These are phyloP conservation scores for Rhizoctonia solani DNA, from an alignment of 1,284 basidiomycete genomes.

Conservation along the genomic window DNA sequence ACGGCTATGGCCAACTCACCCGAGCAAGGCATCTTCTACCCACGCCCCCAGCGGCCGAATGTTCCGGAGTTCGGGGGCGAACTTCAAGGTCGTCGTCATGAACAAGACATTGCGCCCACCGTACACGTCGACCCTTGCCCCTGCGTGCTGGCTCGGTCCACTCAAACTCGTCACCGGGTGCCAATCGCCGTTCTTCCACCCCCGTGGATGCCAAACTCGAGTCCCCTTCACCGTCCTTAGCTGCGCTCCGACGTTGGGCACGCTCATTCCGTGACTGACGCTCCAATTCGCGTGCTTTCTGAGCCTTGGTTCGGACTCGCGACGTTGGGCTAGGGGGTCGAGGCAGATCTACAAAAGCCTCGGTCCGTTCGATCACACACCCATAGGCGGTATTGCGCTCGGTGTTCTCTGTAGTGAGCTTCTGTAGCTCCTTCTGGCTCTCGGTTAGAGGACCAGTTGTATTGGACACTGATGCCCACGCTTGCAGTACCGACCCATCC, in stretches of 20 bases:
- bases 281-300: slow-evolving; percentile 32
- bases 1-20: background rate
- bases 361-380: slow-evolving; percentile 7
- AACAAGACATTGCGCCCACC: slow-evolving; percentile 12
- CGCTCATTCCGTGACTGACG: slow-evolving; percentile 23
- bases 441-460: background rate
- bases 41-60: background rate
- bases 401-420: slow-evolving; percentile 10
- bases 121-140: slow-evolving; percentile 6
- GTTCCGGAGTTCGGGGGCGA: no score
- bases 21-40: slow-evolving; percentile 13
- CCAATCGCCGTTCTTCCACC: background rate
- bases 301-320: slow-evolving; percentile 33
- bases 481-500: slow-evolving; percentile 4
- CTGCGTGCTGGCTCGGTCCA: background rate
- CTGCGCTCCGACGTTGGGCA: slow-evolving; percentile 26
- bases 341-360: background rate
- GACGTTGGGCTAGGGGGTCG: slow-evolving; percentile 33
- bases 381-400: slow-evolving; percentile 15
- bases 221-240: slow-evolving; percentile 3
- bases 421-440: slow-evolving; percentile 20
- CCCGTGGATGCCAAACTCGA: background rate
- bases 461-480: background rate
- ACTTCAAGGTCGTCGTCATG: slow-evolving; percentile 10
- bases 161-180: slow-evolving; percentile 11